phyloP scores from a whole-genome alignment of 352 stramenopile genomes.

The Pythium grandisporangium region DNA sequence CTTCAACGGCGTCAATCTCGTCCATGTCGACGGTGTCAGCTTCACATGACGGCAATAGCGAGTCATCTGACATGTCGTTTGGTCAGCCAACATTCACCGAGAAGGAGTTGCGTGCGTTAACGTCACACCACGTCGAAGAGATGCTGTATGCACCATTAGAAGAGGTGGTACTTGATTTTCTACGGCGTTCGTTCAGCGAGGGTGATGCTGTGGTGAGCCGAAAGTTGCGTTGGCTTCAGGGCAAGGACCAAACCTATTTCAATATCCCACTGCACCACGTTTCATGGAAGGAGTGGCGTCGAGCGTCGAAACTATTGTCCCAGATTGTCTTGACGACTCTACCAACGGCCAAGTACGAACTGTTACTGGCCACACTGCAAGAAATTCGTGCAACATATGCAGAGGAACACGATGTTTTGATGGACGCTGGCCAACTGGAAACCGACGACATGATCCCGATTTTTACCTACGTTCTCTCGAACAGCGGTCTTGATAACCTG shows the following conservation, averaged over 20 bases:
- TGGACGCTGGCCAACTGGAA: conserved; percentile 46
- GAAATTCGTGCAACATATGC: conserved; percentile 70
- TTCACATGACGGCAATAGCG: background rate
- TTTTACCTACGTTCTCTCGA: conserved; percentile 85
- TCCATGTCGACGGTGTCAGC: too few relatives aligned
- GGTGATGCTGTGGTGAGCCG: conserved; percentile 75
- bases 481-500: conserved; percentile 80
- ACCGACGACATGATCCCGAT: conserved; percentile 85
- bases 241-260: conserved; percentile 88
- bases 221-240: conserved; percentile 82
- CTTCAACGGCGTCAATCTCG: too few relatives aligned
- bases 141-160: conserved; percentile 61
- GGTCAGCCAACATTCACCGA: conserved; percentile 22
- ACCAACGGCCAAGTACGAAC: conserved; percentile 73
- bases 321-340: conserved; percentile 40
- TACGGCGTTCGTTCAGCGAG: conserved; percentile 59
- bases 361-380: conserved; percentile 60
- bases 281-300: conserved; percentile 81
- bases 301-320: conserved; percentile 57
- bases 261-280: conserved; percentile 79
- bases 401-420: conserved; percentile 56
- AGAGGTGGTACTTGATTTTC: conserved; percentile 37
- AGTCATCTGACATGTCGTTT: background rate
- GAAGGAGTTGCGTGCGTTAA: conserved; percentile 40
- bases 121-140: conserved; percentile 78